Base-by-base conservation (phyloP, 78 protist genomes). In the Tieghemostelium lacteum region DNA sequence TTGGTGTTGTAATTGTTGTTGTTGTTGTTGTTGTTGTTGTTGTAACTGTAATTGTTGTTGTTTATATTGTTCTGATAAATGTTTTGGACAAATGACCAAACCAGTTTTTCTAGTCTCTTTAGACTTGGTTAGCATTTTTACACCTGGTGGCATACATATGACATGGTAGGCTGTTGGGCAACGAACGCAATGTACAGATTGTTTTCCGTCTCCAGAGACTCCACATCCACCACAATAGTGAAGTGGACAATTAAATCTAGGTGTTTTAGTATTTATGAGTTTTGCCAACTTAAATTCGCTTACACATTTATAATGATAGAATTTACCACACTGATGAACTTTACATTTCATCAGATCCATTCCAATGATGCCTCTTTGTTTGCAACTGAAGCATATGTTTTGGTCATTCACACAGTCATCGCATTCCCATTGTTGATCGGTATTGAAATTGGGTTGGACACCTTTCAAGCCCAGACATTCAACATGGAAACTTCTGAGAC, bases 91-190 rank as follows among this genome's bases (percentile, higher is more conserved):
- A 22, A 69, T 37, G 10, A 83, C 65, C 7, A 83, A 50, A 22
- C 91, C 91, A 60, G 91, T 83, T 57, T 83, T 83, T 67, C 91
- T 72, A 45, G 91, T 83, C 49, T 83, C 91, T 33, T 71, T 83
- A 4, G 91, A 67, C 36, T 83, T 83, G 8, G 91, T 83, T 8
- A 83, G 37, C 91, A 83, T 69, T 73, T 69, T 83, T 39, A 83
- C 91, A 42, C 75, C 91, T 0, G 91, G 78, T 45, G 50, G 76
- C 80, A 83, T 83, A 58, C 91, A 83, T 7, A 69, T 83, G 34
- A 69, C 78, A 34, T 83, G 91, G 63, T 69, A 83, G 49, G 91
- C 91, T 16, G 78, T 58, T 40, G 91, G 91, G n/a, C 91, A 83
- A 39, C 91, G 58, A 52, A 83, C 66, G 45, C 91, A 83, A 58